Percentiles rank a stretch among this genome's conserved stretches.
Conservation (phyloP, 2,329 filamentous ascomycete species). For the Arthrobotrys sinensis region DNA sequence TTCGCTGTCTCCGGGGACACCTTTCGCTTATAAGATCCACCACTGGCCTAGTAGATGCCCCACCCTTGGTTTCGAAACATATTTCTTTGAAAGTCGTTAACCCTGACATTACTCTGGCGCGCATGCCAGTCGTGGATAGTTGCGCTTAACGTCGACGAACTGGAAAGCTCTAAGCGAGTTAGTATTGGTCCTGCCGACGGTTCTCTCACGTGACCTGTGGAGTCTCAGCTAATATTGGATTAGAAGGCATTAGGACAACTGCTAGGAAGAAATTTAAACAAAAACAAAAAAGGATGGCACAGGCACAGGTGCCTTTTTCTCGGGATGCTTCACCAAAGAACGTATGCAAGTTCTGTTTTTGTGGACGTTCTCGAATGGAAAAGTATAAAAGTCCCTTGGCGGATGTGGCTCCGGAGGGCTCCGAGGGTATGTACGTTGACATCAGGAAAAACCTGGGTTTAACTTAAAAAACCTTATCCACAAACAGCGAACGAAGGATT, state of each 20-base stretch:
- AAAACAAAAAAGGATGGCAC: constrained; percentile 3
- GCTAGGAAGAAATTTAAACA: background rate
- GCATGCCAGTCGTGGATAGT: too few relatives aligned
- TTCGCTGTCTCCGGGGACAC: too few relatives aligned
- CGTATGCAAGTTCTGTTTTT: background rate
- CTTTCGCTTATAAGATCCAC: background rate
- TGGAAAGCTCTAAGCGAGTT: too few relatives aligned
- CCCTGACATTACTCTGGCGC: too few relatives aligned
- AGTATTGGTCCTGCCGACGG: too few relatives aligned
- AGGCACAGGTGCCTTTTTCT: constrained; percentile 1
- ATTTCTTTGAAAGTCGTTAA: too few relatives aligned
- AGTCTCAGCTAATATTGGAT: background rate
- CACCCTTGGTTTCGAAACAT: too few relatives aligned
- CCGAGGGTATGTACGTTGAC: background rate
- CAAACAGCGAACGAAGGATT: too few relatives aligned
- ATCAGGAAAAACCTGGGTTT: background rate
- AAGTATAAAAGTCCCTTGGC: background rate
- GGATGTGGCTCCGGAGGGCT: background rate
- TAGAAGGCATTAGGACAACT: too few relatives aligned
- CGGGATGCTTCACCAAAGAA: background rate
- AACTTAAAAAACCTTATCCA: too few relatives aligned
- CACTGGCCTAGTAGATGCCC: too few relatives aligned
- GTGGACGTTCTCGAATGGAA: background rate
- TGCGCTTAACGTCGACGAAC: too few relatives aligned
- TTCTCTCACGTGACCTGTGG: background rate